A percentile compares a stretch with the other conserved stretches of the same genome.
Conservation (phyloP, 176 grass and related monocot species). For the Pharus latifolius region DNA sequence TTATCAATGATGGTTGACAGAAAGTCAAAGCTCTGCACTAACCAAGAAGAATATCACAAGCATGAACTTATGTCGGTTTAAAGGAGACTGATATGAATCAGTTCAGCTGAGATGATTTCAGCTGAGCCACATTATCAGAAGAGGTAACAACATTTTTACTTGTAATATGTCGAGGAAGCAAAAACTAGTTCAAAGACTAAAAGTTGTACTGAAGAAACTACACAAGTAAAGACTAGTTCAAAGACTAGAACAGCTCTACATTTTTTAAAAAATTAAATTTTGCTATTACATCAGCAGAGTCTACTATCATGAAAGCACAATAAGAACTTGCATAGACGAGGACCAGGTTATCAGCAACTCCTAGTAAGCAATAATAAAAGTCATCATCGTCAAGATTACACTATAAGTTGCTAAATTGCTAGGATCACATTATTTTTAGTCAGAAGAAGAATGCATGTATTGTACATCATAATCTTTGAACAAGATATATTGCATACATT, state of each 20-base stretch:
- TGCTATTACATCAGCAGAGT: background rate
- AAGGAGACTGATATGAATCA: background rate
- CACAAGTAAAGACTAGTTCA: background rate
- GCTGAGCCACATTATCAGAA: background rate
- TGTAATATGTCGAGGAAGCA: background rate
- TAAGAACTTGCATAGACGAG: background rate
- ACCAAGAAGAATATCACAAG: background rate
- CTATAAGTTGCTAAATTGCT: background rate
- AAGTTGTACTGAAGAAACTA: background rate
- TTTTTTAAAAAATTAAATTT: background rate
- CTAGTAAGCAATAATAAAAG: background rate
- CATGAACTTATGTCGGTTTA: background rate
- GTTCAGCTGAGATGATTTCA: constrained; percentile 8
- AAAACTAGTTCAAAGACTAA: background rate
- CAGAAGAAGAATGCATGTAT: background rate
- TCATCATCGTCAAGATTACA: too few species aligned
- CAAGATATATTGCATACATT: background rate
- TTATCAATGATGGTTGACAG: constrained; percentile 61
- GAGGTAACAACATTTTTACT: background rate
- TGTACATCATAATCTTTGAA: background rate
- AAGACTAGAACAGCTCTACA: background rate
- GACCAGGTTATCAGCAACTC: background rate
- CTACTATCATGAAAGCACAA: background rate
- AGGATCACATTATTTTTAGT: background rate
- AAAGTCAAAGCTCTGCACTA: constrained; percentile 68